Base-by-base conservation (phyloP, 2,329 filamentous ascomycete species). In the Colletotrichum sansevieriae region DNA sequence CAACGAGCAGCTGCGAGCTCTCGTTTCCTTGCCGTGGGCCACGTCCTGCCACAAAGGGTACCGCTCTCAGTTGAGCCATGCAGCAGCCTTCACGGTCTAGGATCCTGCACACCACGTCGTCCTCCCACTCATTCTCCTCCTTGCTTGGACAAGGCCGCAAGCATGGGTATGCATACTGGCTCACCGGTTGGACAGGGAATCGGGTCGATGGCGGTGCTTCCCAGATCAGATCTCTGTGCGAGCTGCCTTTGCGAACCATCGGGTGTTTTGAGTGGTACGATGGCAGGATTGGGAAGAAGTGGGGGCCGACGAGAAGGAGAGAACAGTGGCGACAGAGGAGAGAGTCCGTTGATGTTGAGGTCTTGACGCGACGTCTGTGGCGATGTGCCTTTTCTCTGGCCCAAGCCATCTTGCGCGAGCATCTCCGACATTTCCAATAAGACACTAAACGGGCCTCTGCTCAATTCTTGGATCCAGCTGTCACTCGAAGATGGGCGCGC, bases 261-360 rank as follows among this genome's bases (percentile, higher is more conserved):
- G 20, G 56, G 46, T 59, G 22, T 41, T 20, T 25, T 59, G 35
- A 59, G 43, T 49, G 43, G 56, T 39, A 49, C 29, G 56, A 35
- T 47, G 13, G 22, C 15, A 47, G 29, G 29, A 4, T 47, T 25
- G 22, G 29, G 25, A 15, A 29, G 15, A n/a, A 18, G 33, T 15
- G 29, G 49, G 49, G 9, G 33, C 35, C 35, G 4, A n/a, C 37
- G 43, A 47, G 25, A 4, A 22, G 56, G 56, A 47, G 56, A 59
- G 18, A 47, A 59, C 56, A 59, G 56, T 59, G 56, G 43, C 56
- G 43, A 47, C 8, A 39, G 13, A 20, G 37, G 13, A 29, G 39
- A 44, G 13, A 43, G 9, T 43, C 37, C 37, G 52, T 25, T 39
- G 52, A 15, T 15, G 4, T 39, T 39, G 6, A 39, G 7, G 6